A percentile compares a stretch with the other conserved stretches of the same genome.
phyloP scores from a whole-genome alignment of 176 grass and related monocot genomes.

The Oryza rufipogon region DNA sequence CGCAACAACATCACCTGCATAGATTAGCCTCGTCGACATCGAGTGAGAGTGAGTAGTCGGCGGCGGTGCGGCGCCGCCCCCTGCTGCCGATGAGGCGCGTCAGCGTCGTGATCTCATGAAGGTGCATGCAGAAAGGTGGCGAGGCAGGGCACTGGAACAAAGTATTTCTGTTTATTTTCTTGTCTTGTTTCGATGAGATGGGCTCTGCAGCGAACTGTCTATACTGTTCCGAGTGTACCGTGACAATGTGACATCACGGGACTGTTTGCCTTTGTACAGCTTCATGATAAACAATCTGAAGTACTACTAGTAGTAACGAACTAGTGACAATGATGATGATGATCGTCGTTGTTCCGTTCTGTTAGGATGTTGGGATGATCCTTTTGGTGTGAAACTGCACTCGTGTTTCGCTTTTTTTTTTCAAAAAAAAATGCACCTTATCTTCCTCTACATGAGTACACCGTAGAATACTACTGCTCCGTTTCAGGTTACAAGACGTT shows the following conservation, averaged over 20 bases:
- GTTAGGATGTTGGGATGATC: too few relatives aligned
- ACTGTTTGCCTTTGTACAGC: conserved; percentile 5
- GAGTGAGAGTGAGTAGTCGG: too few relatives aligned
- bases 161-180: not conserved
- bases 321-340: too few relatives aligned
- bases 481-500: too few relatives aligned
- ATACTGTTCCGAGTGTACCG: not conserved
- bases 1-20: not conserved
- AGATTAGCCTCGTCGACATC: not conserved
- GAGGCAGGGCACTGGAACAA: not conserved
- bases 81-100: too few relatives aligned
- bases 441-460: not conserved
- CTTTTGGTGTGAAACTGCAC: too few relatives aligned
- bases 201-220: not conserved
- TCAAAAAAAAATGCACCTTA: not conserved
- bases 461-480: too few relatives aligned
- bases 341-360: too few relatives aligned
- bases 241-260: not conserved
- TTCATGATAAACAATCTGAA: not conserved
- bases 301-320: too few relatives aligned
- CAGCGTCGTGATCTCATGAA: not conserved
- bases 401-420: too few relatives aligned
- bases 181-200: not conserved
- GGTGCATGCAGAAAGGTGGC: not conserved
- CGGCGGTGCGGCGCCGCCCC: too few relatives aligned